These are phyloP conservation scores for Spergularia bocconei DNA, from an alignment of 148 eudicot species.

Conservation along the genomic window DNA sequence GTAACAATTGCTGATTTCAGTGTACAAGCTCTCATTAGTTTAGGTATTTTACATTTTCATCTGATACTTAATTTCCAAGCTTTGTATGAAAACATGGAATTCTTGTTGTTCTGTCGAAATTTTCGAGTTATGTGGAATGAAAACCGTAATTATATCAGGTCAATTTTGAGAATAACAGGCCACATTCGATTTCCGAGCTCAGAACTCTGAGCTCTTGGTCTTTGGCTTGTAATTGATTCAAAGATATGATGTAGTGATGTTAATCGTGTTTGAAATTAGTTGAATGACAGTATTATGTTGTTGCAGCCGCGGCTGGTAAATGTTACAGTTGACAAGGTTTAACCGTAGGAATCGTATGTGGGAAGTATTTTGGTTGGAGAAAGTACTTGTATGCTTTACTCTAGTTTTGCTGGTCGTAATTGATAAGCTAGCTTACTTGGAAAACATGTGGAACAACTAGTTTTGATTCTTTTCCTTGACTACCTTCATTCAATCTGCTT, in stretches of 20 bases:
- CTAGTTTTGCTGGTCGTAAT: too few relatives aligned
- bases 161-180: not conserved
- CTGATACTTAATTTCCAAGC: not conserved
- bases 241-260: not conserved
- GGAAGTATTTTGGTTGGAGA: too few relatives aligned
- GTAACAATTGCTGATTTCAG: constrained; percentile 96
- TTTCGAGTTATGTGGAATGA: too few relatives aligned
- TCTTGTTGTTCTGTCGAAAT: not conserved
- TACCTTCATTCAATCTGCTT: too few relatives aligned
- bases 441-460: too few relatives aligned
- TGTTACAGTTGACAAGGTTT: too few relatives aligned
- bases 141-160: not conserved
- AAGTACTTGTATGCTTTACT: too few relatives aligned
- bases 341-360: too few relatives aligned
- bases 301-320: too few relatives aligned
- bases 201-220: not conserved
- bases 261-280: not conserved
- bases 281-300: too few relatives aligned
- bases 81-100: not conserved
- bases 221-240: not conserved
- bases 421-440: too few relatives aligned
- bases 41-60: constrained; percentile 38
- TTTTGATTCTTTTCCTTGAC: too few relatives aligned
- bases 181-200: not conserved
- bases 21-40: constrained; percentile 90